A percentile compares a stretch with the other conserved stretches of the same genome.
Evolutionary conservation across 495 filamentous ascomycete species (phyloP).

Genomic region (Talaromyces ruber): DNA sequence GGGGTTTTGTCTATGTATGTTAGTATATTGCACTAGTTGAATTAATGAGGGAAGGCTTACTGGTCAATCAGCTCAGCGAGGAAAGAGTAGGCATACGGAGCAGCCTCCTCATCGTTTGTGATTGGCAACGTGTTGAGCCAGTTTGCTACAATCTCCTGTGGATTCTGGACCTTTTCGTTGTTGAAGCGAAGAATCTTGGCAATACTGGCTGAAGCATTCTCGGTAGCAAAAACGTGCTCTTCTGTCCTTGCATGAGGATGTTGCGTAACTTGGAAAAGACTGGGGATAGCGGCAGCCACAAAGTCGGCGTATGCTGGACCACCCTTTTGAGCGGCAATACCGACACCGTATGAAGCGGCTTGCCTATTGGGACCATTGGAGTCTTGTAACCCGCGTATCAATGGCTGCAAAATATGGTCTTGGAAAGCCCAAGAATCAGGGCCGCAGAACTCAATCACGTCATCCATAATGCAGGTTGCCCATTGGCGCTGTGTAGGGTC

Average conservation of each 20-base stretch:
- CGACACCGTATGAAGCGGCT: conserved; percentile 92
- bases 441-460: conserved; percentile 95
- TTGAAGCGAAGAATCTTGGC: conserved; percentile 95
- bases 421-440: conserved; percentile 74
- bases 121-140: conserved; percentile 92
- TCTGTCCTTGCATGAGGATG: conserved; percentile 74
- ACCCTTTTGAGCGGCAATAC: conserved; percentile 90
- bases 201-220: conserved; percentile 95
- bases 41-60: conserved; percentile 50
- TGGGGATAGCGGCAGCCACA: conserved; percentile 65
- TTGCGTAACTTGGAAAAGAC: conserved; percentile 75
- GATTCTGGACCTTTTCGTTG: conserved; percentile 58
- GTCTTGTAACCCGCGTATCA: conserved; percentile 77
- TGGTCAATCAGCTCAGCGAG: conserved; percentile 85
- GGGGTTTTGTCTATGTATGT: conserved; percentile 67
- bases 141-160: conserved; percentile 60
- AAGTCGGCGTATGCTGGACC: conserved; percentile 78
- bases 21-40: background rate
- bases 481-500: conserved; percentile 95
- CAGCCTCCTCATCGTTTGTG: conserved; percentile 92
- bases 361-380: conserved; percentile 85
- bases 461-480: conserved; percentile 97
- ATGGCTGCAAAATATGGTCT: conserved; percentile 73
- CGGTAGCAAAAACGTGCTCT: conserved; percentile 93
- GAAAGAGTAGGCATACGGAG: conserved; percentile 92